Evolutionary conservation across 208 protist species (phyloP).

Genomic region (Angomonas ambiguus): DNA sequence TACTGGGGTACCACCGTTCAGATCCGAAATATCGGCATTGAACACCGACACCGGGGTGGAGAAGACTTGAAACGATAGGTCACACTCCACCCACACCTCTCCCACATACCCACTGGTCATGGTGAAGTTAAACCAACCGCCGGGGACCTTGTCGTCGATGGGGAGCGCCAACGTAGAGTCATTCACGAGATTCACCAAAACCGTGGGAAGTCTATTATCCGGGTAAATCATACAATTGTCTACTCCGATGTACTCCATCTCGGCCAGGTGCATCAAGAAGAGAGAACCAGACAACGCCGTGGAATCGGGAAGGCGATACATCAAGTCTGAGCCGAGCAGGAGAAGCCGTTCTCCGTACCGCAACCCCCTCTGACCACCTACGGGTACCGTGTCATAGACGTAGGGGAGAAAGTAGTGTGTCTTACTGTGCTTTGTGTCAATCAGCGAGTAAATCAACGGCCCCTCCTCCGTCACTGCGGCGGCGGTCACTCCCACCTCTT

Average conservation of each 20-base stretch:
- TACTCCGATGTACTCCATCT: constrained; percentile 2
- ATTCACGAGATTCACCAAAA: constrained; percentile 21
- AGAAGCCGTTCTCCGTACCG: constrained; percentile 18
- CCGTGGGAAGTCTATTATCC: neutral
- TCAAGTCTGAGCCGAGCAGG: constrained; percentile 19
- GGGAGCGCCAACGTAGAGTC: constrained; percentile 21
- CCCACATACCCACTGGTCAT: constrained; percentile 25
- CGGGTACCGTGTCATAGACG: neutral
- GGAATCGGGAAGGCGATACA: constrained; percentile 18
- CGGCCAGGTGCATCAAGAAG: constrained; percentile 21
- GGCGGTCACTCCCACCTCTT: constrained; percentile 7
- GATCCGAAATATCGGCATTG: constrained; percentile 20
- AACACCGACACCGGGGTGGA: constrained; percentile 22
- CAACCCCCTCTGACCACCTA: neutral
- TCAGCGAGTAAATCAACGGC: constrained; percentile 27
- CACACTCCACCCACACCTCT: constrained; percentile 21
- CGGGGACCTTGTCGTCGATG: constrained; percentile 25
- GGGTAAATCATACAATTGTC: constrained; percentile 7
- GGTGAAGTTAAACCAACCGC: constrained; percentile 32
- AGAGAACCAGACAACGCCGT: constrained; percentile 10
- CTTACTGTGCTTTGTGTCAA: constrained; percentile 21
- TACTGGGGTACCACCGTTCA: constrained; percentile 21
- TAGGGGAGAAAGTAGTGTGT: constrained; percentile 13
- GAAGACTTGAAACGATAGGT: constrained; percentile 23
- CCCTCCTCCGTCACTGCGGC: constrained; percentile 13